Evolutionary conservation across 176 grass and related monocot species (phyloP).

Genomic region (Zea mays): DNA sequence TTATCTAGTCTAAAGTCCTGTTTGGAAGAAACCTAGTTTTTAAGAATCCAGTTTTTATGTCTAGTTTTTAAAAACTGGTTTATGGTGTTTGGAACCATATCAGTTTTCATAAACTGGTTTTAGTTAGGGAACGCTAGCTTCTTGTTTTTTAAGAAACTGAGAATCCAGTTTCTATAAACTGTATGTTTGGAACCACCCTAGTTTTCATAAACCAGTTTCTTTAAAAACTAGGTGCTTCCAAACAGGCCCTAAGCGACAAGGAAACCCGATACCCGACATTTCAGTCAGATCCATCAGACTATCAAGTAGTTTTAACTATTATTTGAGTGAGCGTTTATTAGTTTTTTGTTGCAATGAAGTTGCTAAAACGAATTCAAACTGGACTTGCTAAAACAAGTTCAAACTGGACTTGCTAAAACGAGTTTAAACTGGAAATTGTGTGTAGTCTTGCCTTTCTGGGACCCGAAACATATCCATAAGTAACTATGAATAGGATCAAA

Average conservation of each 20-base stretch:
- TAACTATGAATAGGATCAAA: neutral
- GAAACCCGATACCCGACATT: neutral
- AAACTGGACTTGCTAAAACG: no score
- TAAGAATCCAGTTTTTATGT: no score
- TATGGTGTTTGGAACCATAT: no score
- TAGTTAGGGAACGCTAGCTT: no score
- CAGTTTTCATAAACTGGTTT: no score
- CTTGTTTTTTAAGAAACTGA: no score
- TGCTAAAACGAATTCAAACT: constrained; percentile 10
- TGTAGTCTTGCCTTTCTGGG: neutral
- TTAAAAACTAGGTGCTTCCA: no score
- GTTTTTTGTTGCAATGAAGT: neutral
- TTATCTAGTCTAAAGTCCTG: neutral
- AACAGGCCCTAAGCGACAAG: neutral
- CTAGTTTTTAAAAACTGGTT: no score
- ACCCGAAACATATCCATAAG: neutral
- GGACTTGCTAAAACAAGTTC: neutral
- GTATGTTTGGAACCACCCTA: no score
- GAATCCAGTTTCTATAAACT: no score
- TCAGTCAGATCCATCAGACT: neutral
- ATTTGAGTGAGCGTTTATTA: neutral
- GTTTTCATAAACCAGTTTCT: no score
- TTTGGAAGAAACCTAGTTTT: no score
- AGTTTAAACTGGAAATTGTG: neutral
- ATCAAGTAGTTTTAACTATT: neutral